A percentile compares a stretch with the other conserved stretches of the same genome.
phyloP scores from a whole-genome alignment of 2,329 filamentous ascomycete genomes.

The Pyrenophora tritici-repentis region DNA sequence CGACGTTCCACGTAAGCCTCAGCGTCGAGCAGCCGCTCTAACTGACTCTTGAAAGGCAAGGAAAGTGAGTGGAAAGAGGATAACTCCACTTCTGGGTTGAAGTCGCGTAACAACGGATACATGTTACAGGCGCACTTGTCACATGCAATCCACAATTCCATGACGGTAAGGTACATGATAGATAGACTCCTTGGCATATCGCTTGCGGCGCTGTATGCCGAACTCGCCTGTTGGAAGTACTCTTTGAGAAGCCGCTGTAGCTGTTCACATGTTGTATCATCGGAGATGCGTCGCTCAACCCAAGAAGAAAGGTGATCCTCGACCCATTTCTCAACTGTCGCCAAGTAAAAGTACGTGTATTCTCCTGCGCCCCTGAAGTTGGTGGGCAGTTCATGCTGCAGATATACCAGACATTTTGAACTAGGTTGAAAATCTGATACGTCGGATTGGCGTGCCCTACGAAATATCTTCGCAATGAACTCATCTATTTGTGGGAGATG shows the following conservation, averaged over 20 bases:
- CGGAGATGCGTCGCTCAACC: conserved; percentile 37
- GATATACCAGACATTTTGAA: conserved; percentile 11
- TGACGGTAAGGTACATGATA: conserved; percentile 59
- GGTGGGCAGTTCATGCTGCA: conserved; percentile 10
- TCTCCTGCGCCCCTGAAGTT: conserved; percentile 11
- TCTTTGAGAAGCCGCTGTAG: conserved; percentile 18
- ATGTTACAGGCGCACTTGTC: conserved; percentile 54
- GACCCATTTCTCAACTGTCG: conserved; percentile 58
- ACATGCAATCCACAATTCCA: conserved; percentile 64
- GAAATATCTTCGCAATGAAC: conserved; percentile 18
- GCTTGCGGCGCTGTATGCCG: conserved; percentile 43
- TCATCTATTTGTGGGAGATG: conserved; percentile 20
- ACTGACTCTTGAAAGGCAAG: conserved; percentile 52
- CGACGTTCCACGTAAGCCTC: conserved; percentile 57
- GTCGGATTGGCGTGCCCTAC: conserved; percentile 1
- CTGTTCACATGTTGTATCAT: conserved; percentile 30
- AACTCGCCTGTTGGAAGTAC: conserved; percentile 21
- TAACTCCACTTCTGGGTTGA: conserved; percentile 52
- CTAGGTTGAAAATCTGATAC: conserved; percentile 18
- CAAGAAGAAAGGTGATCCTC: conserved; percentile 47
- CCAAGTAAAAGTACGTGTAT: conserved; percentile 47
- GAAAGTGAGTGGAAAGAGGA: conserved; percentile 53
- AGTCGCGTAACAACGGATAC: conserved; percentile 54
- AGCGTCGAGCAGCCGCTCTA: conserved; percentile 52
- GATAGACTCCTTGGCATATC: conserved; percentile 56